These are phyloP conservation scores for Nakazawaea anatomiae DNA, from an alignment of 805 yeast genomes.

Conservation along the genomic window DNA sequence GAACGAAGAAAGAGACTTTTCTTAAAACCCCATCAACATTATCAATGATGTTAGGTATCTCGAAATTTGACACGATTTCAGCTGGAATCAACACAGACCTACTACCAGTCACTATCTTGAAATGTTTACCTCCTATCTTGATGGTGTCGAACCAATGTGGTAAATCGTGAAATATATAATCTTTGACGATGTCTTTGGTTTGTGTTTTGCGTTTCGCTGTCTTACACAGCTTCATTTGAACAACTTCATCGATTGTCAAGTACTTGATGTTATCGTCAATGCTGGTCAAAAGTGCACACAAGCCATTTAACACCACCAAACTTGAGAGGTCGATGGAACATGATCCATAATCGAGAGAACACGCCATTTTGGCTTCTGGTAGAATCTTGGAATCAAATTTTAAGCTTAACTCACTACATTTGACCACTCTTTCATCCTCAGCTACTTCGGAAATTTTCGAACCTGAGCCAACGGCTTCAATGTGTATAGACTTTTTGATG, in stretches of 20 bases:
- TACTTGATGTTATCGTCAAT: neutral
- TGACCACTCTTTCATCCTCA: conserved; percentile 3
- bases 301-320: conserved; percentile 24
- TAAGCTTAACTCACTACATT: conserved; percentile 9
- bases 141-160: conserved; percentile 28
- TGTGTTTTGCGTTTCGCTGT: neutral
- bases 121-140: conserved; percentile 17
- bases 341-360: conserved; percentile 18
- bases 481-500: conserved; percentile 12
- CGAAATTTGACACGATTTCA: conserved; percentile 25
- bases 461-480: neutral
- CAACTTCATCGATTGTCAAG: neutral
- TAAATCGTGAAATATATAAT: conserved; percentile 20
- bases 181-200: conserved; percentile 7
- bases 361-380: conserved; percentile 17
- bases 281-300: conserved; percentile 11
- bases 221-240: neutral
- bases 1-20: conserved; percentile 5
- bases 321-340: conserved; percentile 21
- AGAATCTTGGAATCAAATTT: conserved; percentile 17
- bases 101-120: conserved; percentile 28
- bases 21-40: conserved; percentile 21
- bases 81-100: conserved; percentile 38
- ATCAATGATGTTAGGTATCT: conserved; percentile 30
- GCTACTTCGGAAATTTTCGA: neutral